Conservation (phyloP, 176 grass and related monocot genomes). For the Melocanna baccifera region DNA sequence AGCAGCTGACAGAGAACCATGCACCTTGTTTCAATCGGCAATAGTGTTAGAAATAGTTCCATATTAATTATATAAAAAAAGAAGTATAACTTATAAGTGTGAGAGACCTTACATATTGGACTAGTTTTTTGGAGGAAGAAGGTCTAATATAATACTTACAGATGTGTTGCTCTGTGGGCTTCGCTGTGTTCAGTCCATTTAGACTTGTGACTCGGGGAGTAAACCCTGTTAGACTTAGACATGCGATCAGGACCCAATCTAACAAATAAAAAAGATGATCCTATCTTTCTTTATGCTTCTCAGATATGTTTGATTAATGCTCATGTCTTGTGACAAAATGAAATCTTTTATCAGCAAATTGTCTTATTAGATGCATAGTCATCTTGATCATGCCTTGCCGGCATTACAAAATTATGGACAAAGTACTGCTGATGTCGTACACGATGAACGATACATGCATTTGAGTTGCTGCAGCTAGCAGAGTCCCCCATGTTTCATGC, state of each 20-base stretch:
- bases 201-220: no score
- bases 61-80: no score
- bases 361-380: constrained; percentile 2
- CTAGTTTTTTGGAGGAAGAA: no score
- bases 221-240: no score
- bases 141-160: no score
- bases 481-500: constrained; percentile 1
- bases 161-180: no score
- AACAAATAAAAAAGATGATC: constrained; percentile 39
- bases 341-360: constrained; percentile 7
- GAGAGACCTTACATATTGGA: no score
- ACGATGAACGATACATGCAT: background rate
- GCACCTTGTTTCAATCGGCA: no score
- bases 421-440: background rate
- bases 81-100: no score
- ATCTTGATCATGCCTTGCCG: background rate
- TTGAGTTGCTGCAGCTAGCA: constrained; percentile 22
- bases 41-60: no score
- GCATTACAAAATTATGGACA: constrained; percentile 27
- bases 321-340: constrained; percentile 20
- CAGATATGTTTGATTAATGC: constrained; percentile 39
- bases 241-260: no score
- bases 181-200: no score
- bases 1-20: constrained; percentile 30
- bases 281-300: background rate